Evolutionary conservation across 1,139 yeast species (phyloP).

Genomic region (Pneumocystis carinii): DNA sequence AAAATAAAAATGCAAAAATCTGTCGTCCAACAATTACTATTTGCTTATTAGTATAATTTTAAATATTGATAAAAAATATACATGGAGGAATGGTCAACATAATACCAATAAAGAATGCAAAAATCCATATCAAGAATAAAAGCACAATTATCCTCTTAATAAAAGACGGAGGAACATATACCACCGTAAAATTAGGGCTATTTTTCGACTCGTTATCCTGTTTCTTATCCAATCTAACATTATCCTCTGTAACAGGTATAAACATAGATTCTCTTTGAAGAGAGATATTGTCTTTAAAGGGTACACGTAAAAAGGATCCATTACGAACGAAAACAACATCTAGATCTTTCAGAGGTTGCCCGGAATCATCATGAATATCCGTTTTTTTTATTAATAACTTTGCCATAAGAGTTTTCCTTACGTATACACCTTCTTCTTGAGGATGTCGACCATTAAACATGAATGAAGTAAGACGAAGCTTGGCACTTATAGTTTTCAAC

Average conservation of each 20-base stretch:
- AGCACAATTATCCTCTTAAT: constrained; percentile 42
- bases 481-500: constrained; percentile 42
- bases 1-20: constrained; percentile 3
- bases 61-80: not conserved
- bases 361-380: constrained; percentile 27
- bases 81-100: constrained; percentile 20
- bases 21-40: constrained; percentile 21
- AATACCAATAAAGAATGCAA: constrained; percentile 37
- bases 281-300: constrained; percentile 63
- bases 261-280: constrained; percentile 43
- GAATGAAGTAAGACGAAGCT: constrained; percentile 62
- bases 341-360: constrained; percentile 17
- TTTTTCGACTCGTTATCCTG: constrained; percentile 32
- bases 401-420: constrained; percentile 27
- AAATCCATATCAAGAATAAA: constrained; percentile 52
- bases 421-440: constrained; percentile 56
- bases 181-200: constrained; percentile 43
- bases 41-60: not conserved
- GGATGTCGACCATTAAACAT: constrained; percentile 55
- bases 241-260: constrained; percentile 70
- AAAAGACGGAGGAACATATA: constrained; percentile 76
- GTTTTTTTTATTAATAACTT: constrained; percentile 27
- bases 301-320: constrained; percentile 76
- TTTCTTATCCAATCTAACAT: constrained; percentile 38
- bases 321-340: constrained; percentile 48